Base-by-base conservation (phyloP, 345 rosid species). In the Populus nigra region DNA sequence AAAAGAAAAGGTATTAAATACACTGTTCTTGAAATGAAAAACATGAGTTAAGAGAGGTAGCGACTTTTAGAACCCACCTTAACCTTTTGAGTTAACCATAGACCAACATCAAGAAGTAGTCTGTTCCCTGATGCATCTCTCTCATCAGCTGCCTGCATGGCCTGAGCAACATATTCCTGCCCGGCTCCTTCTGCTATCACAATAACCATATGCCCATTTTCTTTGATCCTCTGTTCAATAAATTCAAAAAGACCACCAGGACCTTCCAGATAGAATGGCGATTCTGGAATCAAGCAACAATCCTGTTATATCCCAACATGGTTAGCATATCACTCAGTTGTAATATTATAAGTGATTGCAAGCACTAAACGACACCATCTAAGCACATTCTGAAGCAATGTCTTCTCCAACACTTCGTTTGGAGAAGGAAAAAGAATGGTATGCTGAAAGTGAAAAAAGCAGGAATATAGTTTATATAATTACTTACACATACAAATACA, bases 121-220 rank as follows among this genome's bases (percentile, higher is more conserved):
- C 84, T 90, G 86, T 94, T 94, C 76, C 98, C 98, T 12, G 97
- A 94, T 69, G 87, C 98, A 77, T 94, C 98, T 91, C 83, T 89
- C 88, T 87, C 87, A 70, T 81, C 83, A 69, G 74, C 79, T 61
- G 81, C 79, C 49, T 31, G 78, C 86, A 87, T 87, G 85, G 86
- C 88, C 83, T 86, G 85, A 63, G 97, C 86, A 81, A 93, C 87
- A 82, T 83, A 88, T 55, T 91, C 97, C 82, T 94, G 98, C 25
- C 98, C 98, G 25, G 98, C 97, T 76, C 98, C 98, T 90, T 94
- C 98, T 8, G 98, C 98, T 72, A 90, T 77, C 77, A 94, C 99
- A 81, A 93, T 88, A 76, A 95, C 91, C 82, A 91, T 62, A 81
- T 95, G 99, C 63, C 91, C 84, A 75, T 93, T 91, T 82, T 95